Evolutionary conservation across 148 eudicot genomes (phyloP).

Genomic region (Vaccinium corymbosum): DNA sequence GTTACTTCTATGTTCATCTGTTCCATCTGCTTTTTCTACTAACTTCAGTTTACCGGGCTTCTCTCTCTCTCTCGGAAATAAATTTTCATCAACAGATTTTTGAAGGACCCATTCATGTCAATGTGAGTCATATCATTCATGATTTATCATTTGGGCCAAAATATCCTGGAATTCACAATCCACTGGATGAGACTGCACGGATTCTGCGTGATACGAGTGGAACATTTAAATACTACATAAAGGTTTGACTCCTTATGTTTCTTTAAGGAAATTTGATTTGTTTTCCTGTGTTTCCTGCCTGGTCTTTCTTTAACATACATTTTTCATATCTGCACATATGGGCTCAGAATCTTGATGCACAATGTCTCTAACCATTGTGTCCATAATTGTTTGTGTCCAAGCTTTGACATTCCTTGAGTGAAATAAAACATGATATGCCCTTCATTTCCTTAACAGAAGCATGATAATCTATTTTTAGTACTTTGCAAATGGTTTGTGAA

Average conservation of each 20-base stretch:
- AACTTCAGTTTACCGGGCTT: neutral
- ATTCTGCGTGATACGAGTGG: slow-evolving; percentile 80
- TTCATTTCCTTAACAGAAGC: neutral
- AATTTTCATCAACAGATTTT: slow-evolving; percentile 55
- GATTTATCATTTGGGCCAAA: slow-evolving; percentile 95
- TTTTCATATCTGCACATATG: neutral
- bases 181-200: slow-evolving; percentile 79
- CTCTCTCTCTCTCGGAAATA: neutral
- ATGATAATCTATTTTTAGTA: neutral
- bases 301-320: slow-evolving; percentile 1
- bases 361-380: neutral
- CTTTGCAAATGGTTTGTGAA: neutral
- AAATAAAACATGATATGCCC: neutral
- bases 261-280: neutral
- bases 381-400: neutral
- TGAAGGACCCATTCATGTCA: slow-evolving; percentile 84
- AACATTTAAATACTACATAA: slow-evolving; percentile 94
- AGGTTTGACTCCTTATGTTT: slow-evolving; percentile 37
- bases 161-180: slow-evolving; percentile 94
- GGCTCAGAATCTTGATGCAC: neutral
- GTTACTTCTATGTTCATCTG: neutral
- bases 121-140: slow-evolving; percentile 94
- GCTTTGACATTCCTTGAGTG: neutral
- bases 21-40: slow-evolving; percentile 3
- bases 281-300: neutral